Evolutionary conservation across 208 protist genomes (phyloP).

Genomic region (Trypanosoma scelopori): DNA sequence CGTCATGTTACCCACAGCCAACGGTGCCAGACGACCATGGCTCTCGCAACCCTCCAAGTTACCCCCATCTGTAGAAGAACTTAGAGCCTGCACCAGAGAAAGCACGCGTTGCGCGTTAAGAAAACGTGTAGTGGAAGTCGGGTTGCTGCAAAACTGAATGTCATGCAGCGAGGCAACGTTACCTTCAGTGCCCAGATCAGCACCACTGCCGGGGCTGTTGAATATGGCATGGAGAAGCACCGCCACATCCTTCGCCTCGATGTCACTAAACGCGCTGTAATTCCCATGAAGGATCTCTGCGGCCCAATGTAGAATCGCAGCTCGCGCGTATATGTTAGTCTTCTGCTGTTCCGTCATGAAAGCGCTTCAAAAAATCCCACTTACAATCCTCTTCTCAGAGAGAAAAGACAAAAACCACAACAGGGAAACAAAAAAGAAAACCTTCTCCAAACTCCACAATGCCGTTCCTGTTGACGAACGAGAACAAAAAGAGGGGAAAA

Average conservation of each 20-base stretch:
- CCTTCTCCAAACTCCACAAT: neutral
- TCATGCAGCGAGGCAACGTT: slow-evolving; percentile 41
- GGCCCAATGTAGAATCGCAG: slow-evolving; percentile 62
- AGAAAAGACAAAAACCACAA: slow-evolving; percentile 16
- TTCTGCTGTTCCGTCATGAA: slow-evolving; percentile 10
- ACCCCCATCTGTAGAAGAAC: slow-evolving; percentile 16
- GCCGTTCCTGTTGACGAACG: too few species aligned
- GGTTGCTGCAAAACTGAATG: slow-evolving; percentile 42
- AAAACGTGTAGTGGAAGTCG: slow-evolving; percentile 32
- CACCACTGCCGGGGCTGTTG: slow-evolving; percentile 4
- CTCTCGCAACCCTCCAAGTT: neutral
- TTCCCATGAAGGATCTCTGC: slow-evolving; percentile 40
- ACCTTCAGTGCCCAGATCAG: neutral
- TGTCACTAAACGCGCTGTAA: slow-evolving; percentile 48
- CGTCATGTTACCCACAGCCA: slow-evolving; percentile 36
- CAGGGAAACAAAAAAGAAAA: slow-evolving; percentile 9
- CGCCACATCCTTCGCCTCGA: slow-evolving; percentile 58
- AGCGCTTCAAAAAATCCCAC: too few species aligned
- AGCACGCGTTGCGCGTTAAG: slow-evolving; percentile 70
- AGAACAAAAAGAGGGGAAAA: too few species aligned
- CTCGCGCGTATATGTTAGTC: slow-evolving; percentile 46
- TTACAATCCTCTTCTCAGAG: neutral
- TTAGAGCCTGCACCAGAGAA: slow-evolving; percentile 44
- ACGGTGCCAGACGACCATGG: slow-evolving; percentile 23
- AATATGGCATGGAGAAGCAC: slow-evolving; percentile 74